These are phyloP conservation scores for Boletus rex-veris DNA, from an alignment of 768 basidiomycete species.

Conservation along the genomic window DNA sequence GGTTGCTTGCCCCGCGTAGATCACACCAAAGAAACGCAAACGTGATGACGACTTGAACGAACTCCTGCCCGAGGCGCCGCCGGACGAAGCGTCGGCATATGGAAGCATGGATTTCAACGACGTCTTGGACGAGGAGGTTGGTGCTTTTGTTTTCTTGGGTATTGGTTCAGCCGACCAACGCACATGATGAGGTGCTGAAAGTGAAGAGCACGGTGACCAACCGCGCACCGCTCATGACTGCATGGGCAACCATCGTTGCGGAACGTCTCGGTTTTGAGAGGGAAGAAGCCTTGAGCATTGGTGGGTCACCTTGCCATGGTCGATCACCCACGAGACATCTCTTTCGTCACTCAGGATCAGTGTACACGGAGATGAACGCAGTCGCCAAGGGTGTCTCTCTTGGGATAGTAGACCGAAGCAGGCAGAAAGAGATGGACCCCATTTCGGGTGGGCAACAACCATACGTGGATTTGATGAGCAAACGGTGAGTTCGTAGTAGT, in stretches of 20 bases:
- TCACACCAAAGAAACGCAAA: slow-evolving; percentile 48
- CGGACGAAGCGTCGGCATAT: slow-evolving; percentile 47
- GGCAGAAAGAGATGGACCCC: slow-evolving; percentile 54
- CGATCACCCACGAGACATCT: background rate
- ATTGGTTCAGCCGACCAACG: background rate
- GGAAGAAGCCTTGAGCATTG: slow-evolving; percentile 90
- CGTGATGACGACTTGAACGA: slow-evolving; percentile 49
- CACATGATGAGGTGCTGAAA: slow-evolving; percentile 48
- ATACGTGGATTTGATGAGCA: slow-evolving; percentile 82
- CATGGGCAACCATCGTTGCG: slow-evolving; percentile 86
- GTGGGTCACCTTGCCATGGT: slow-evolving; percentile 35
- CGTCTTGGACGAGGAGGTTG: slow-evolving; percentile 65
- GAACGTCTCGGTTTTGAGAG: slow-evolving; percentile 82
- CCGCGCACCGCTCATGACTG: slow-evolving; percentile 92
- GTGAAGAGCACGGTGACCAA: slow-evolving; percentile 70
- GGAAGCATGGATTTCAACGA: slow-evolving; percentile 71
- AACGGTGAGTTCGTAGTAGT: slow-evolving; percentile 41
- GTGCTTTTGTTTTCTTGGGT: slow-evolving; percentile 7
- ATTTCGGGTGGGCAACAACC: slow-evolving; percentile 63
- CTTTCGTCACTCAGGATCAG: slow-evolving; percentile 58
- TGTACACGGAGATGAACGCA: slow-evolving; percentile 92
- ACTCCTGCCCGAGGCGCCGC: slow-evolving; percentile 49
- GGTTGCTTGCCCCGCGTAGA: slow-evolving; percentile 27
- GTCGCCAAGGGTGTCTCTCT: slow-evolving; percentile 79
- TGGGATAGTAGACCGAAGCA: slow-evolving; percentile 64